These are phyloP conservation scores for Truncatella angustata DNA, from an alignment of 2,329 filamentous ascomycete species.

Conservation along the genomic window DNA sequence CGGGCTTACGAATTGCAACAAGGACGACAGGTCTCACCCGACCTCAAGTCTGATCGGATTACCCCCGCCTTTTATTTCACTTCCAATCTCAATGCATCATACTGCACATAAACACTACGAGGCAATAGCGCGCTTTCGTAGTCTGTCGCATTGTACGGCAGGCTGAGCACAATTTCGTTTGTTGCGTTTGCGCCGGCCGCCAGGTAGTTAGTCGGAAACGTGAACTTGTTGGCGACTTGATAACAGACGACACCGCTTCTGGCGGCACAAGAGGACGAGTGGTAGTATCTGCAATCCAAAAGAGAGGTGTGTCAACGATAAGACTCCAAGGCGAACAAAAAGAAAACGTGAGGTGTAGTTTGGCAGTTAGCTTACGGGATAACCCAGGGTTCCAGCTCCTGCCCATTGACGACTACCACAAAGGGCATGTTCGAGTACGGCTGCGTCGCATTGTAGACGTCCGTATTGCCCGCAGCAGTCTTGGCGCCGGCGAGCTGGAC, in stretches of 20 bases:
- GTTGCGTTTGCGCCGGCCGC: slow-evolving; percentile 42
- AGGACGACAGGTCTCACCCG: too few species aligned
- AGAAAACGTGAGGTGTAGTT: background rate
- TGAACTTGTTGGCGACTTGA: slow-evolving; percentile 58
- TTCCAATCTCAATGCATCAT: slow-evolving; percentile 62
- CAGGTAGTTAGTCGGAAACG: slow-evolving; percentile 42
- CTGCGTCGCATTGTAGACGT: slow-evolving; percentile 53
- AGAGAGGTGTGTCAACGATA: too few species aligned
- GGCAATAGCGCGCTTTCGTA: slow-evolving; percentile 57
- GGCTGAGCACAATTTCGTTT: slow-evolving; percentile 55
- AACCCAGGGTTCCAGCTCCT: slow-evolving; percentile 48
- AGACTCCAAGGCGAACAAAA: too few species aligned
- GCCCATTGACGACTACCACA: slow-evolving; percentile 37
- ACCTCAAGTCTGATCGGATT: too few species aligned
- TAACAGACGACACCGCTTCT: slow-evolving; percentile 61
- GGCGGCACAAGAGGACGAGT: slow-evolving; percentile 59
- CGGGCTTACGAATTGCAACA: too few species aligned
- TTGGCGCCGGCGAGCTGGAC: slow-evolving; percentile 63
- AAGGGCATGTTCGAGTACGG: slow-evolving; percentile 52
- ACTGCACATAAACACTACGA: slow-evolving; percentile 59
- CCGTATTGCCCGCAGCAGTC: slow-evolving; percentile 60
- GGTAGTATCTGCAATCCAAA: slow-evolving; percentile 34
- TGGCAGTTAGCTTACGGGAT: slow-evolving; percentile 39
- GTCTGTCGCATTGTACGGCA: slow-evolving; percentile 59
- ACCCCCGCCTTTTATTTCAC: slow-evolving; percentile 35